Conservation (phyloP, 75 land plant genomes). For the Selaginella tamariscina region DNA sequence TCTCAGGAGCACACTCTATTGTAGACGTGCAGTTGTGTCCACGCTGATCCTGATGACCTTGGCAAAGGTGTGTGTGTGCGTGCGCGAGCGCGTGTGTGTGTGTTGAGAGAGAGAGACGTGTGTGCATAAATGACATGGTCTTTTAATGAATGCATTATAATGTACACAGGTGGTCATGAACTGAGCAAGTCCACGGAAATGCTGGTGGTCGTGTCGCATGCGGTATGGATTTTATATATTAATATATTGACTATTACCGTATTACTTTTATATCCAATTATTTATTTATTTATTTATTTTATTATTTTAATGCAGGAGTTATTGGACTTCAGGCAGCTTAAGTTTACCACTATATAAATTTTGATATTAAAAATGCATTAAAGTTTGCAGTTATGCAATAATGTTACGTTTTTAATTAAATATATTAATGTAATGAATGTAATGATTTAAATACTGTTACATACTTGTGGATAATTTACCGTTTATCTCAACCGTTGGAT, state of each 20-base stretch:
- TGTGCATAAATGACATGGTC: neutral
- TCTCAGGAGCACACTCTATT: slow-evolving; percentile 52
- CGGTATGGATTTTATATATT: slow-evolving; percentile 38
- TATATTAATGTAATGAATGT: no score
- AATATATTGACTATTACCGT: neutral
- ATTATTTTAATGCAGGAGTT: slow-evolving; percentile 34
- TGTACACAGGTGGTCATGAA: slow-evolving; percentile 65
- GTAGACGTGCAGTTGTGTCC: slow-evolving; percentile 24
- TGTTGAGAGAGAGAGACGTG: neutral
- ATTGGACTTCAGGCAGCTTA: slow-evolving; percentile 56
- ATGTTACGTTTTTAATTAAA: no score
- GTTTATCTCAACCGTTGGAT: neutral
- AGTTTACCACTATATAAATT: no score
- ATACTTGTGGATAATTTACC: no score
- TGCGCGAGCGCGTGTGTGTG: neutral
- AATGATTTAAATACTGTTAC: no score
- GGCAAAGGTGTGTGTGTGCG: slow-evolving; percentile 46
- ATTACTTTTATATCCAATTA: neutral
- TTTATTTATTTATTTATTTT: neutral
- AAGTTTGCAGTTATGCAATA: no score
- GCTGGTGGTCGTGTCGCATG: slow-evolving; percentile 80
- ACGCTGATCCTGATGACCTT: slow-evolving; percentile 92
- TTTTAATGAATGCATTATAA: neutral
- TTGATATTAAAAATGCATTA: no score
- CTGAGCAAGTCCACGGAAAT: slow-evolving; percentile 80